Evolutionary conservation across 768 basidiomycete genomes (phyloP), one percentile per base, ranked within the genome.

Genomic region (Agaricus subrufescens): DNA sequence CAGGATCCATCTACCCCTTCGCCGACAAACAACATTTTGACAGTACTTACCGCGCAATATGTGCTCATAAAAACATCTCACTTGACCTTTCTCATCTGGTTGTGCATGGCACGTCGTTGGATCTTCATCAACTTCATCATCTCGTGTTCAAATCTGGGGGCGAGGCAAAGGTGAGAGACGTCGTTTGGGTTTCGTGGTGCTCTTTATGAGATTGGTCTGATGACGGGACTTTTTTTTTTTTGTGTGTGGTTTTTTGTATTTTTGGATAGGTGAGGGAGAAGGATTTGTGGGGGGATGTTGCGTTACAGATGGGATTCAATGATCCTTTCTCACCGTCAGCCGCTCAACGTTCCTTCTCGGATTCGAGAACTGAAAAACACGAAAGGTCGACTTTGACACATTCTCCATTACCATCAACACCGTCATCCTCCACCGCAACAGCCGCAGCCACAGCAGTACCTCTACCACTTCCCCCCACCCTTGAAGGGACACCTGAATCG

Each of bases 11-110:
- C 49, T 56, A 56, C 42, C 55, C 55, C 8, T 56, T 56, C 25
- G 31, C 55, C 48, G 55, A 56, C 55, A 56, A 56, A 30, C 7
- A 19, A 12, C 55, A 56, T 25, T 56, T 56, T n/a, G 48, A 56
- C 1, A 15, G 31, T 2, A 56, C 55, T 14, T 56, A 56, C 44
- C 48, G 55, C 14, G 43, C 48, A 4, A 50, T 56, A 56, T 56
- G 55, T 15, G 19, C 31, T 7, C 48, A 56, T n/a, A 56, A 56
- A 26, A 56, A 50, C 31, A 56, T 50, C 14, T 50, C 40, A 19
- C 55, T 56, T 5, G 55, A 56, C 46, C 30, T 50, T 12, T 37
- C 48, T 6, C 55, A 39, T 19, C 55, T 56, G 23, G 46, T 54
- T 31, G 30, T 53, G 23, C 30, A 44, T 30, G 43, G 42, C 1